Evolutionary conservation across 176 grass and related monocot species (phyloP).

Genomic region (Cenchrus fungigraminus): DNA sequence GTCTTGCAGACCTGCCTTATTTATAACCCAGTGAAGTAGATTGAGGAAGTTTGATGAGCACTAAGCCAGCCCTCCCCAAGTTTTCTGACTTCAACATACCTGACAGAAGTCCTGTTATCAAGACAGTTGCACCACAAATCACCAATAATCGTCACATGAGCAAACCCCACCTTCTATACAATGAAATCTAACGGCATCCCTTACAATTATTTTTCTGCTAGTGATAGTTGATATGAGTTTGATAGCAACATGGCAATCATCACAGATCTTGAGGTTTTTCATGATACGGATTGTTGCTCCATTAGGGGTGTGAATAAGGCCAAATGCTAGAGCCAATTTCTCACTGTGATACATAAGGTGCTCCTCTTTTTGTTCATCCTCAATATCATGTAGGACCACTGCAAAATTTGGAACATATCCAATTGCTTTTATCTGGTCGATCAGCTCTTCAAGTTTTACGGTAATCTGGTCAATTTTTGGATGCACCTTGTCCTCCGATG

Average conservation of each 20-base stretch:
- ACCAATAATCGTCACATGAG: slow-evolving; percentile 86
- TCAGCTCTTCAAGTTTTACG: slow-evolving; percentile 60
- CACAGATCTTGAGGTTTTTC: slow-evolving; percentile 84
- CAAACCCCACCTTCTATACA: slow-evolving; percentile 68
- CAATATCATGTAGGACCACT: slow-evolving; percentile 70
- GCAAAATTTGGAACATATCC: slow-evolving; percentile 70
- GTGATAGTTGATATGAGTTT: slow-evolving; percentile 69
- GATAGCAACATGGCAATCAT: slow-evolving; percentile 79
- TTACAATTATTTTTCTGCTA: slow-evolving; percentile 62
- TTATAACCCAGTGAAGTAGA: not conserved
- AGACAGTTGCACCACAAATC: not conserved
- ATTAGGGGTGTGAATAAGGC: slow-evolving; percentile 53
- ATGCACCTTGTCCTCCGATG: slow-evolving; percentile 69
- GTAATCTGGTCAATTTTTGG: slow-evolving; percentile 58
- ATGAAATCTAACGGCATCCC: slow-evolving; percentile 77
- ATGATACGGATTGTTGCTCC: slow-evolving; percentile 60
- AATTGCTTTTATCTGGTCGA: slow-evolving; percentile 71
- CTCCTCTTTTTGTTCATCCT: slow-evolving; percentile 85
- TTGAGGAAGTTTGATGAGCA: not conserved
- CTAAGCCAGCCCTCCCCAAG: not conserved
- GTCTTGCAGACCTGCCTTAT: not conserved
- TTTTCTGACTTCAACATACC: not conserved
- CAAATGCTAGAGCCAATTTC: slow-evolving; percentile 74
- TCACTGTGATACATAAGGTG: slow-evolving; percentile 79
- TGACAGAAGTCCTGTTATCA: not conserved